A percentile compares a stretch with the other conserved stretches of the same genome.
These are phyloP conservation scores for Linum tenue DNA, from an alignment of 345 rosid species.

Conservation along the genomic window DNA sequence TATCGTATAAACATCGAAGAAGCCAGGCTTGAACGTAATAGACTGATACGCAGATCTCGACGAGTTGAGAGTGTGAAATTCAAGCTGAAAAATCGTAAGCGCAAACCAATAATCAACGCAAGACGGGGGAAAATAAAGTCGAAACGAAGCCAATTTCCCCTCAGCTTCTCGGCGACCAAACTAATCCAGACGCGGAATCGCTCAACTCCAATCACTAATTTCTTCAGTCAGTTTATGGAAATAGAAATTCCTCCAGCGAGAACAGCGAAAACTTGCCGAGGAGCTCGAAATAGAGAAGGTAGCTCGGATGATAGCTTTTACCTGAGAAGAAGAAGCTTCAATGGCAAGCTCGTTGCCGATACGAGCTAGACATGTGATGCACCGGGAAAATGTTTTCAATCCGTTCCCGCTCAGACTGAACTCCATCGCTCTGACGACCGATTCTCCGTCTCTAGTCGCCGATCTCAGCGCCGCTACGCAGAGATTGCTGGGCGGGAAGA, in stretches of 20 bases:
- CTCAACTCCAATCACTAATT: no score
- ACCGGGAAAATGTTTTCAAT: constrained; percentile 66
- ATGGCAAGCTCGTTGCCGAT: constrained; percentile 82
- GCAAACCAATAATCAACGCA: not conserved
- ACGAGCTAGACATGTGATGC: constrained; percentile 68
- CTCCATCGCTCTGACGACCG: constrained; percentile 39
- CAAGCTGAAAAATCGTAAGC: constrained; percentile 29
- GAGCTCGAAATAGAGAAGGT: not conserved
- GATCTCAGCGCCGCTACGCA: not conserved
- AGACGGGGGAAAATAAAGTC: not conserved
- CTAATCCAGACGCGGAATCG: no score
- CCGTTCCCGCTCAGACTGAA: constrained; percentile 64
- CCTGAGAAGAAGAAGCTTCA: constrained; percentile 69
- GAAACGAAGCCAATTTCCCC: not conserved
- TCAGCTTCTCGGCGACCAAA: not conserved
- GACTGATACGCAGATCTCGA: constrained; percentile 74
- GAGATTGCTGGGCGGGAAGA: not conserved
- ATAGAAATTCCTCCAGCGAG: not conserved
- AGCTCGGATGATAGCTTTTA: constrained; percentile 20
- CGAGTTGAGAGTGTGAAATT: constrained; percentile 61
- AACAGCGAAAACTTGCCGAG: not conserved
- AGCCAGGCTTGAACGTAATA: constrained; percentile 48
- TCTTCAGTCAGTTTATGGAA: not conserved
- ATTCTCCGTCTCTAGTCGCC: constrained; percentile 9
- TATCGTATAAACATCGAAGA: constrained; percentile 55